Conservation (phyloP, 23 red algal species). For the Gracilaria vermiculophylla region DNA sequence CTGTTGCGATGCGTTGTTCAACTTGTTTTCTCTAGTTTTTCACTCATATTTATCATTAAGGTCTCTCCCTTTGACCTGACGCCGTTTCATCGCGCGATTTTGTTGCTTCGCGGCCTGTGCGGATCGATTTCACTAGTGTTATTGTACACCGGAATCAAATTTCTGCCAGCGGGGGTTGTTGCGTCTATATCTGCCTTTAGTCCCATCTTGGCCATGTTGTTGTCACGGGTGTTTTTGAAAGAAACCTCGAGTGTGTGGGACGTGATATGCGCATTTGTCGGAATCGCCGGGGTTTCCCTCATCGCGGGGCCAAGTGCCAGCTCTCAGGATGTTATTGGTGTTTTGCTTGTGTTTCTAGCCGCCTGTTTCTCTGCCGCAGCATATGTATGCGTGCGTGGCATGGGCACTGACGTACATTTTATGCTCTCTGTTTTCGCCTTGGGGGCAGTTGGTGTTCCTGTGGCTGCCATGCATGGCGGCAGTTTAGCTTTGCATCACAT, state of each 20-base stretch:
- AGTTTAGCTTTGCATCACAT: background rate
- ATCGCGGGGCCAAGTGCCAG: constrained; percentile 1
- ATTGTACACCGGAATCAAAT: background rate
- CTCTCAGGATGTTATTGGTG: background rate
- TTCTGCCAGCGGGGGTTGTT: constrained; percentile 2
- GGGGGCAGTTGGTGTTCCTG: background rate
- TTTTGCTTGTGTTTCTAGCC: background rate
- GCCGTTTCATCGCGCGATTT: background rate
- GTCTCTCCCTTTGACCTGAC: constrained; percentile 3
- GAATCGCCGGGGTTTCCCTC: background rate
- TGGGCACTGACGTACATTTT: constrained; percentile 28
- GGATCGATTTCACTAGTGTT: background rate
- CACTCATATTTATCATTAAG: background rate
- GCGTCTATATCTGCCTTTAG: constrained; percentile 11
- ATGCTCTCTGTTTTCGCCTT: constrained; percentile 16
- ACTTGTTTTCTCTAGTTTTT: background rate
- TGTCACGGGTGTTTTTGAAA: constrained; percentile 11
- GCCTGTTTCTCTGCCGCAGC: background rate
- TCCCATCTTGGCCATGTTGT: background rate
- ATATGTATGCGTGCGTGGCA: constrained; percentile 28
- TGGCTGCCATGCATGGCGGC: background rate
- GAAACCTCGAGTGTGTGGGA: constrained; percentile 16
- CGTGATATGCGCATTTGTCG: background rate
- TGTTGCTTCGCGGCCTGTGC: background rate
- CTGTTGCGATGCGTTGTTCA: background rate